These are phyloP conservation scores for Penicillium sumatraense DNA, from an alignment of 2,329 filamentous ascomycete species.

Conservation along the genomic window DNA sequence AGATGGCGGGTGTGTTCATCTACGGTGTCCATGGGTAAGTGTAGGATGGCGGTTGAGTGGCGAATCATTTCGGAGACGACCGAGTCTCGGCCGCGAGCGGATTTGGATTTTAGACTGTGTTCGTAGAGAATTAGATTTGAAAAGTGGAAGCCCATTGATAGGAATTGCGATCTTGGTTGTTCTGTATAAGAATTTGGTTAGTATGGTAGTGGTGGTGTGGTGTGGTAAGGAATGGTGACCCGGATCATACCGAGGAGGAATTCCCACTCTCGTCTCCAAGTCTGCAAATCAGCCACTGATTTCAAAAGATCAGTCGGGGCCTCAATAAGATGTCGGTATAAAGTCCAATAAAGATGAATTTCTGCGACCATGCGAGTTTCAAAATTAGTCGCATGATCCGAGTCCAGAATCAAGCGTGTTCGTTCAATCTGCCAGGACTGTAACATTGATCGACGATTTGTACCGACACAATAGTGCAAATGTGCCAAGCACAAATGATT, in stretches of 20 bases:
- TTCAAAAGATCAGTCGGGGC: conserved; percentile 38
- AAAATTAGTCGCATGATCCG: conserved; percentile 48
- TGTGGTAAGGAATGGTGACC: background rate
- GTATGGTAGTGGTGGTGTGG: background rate
- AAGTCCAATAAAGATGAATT: conserved; percentile 51
- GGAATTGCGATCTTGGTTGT: conserved; percentile 51
- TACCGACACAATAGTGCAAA: conserved; percentile 53
- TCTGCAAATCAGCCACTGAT: conserved; percentile 38
- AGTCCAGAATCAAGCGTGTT: conserved; percentile 43
- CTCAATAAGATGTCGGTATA: conserved; percentile 44
- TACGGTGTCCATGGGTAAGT: conserved; percentile 48
- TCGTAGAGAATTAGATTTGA: conserved; percentile 50
- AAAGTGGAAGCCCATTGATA: conserved; percentile 54
- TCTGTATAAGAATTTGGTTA: conserved; percentile 28
- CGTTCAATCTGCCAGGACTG: conserved; percentile 43
- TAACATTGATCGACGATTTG: conserved; percentile 44
- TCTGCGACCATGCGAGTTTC: conserved; percentile 54
- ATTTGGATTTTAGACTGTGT: conserved; percentile 38
- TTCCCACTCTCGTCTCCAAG: conserved; percentile 47
- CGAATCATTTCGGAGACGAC: conserved; percentile 49
- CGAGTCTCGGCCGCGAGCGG: conserved; percentile 39
- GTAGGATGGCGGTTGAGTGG: conserved; percentile 46
- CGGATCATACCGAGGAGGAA: conserved; percentile 43
- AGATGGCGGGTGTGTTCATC: conserved; percentile 52
- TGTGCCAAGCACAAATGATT: conserved; percentile 52